A percentile compares a stretch with the other conserved stretches of the same genome.
Evolutionary conservation across 2,329 filamentous ascomycete species (phyloP).

Genomic region (Aspergillus sergii): DNA sequence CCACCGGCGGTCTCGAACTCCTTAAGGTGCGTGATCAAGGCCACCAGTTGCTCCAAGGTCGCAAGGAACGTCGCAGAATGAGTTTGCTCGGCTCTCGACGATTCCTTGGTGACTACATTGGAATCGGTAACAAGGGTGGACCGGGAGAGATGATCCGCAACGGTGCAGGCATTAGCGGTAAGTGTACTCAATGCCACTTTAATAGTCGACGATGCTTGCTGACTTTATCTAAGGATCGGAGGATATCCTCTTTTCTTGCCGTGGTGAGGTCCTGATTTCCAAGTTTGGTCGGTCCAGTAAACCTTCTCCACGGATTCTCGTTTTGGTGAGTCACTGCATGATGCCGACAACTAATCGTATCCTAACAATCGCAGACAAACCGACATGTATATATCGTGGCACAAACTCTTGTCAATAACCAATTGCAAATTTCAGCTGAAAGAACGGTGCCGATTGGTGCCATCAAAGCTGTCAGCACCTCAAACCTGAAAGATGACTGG

Average conservation of each 20-base stretch:
- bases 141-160: conserved; percentile 79
- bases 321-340: conserved; percentile 57
- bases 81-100: conserved; percentile 88
- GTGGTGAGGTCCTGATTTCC: conserved; percentile 84
- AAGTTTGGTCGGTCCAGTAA: conserved; percentile 98
- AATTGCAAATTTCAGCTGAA: conserved; percentile 79
- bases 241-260: conserved; percentile 82
- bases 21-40: conserved; percentile 86
- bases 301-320: conserved; percentile 78
- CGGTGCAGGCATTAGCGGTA: conserved; percentile 69
- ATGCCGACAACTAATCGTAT: not conserved
- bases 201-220: not conserved
- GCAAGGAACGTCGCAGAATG: conserved; percentile 89
- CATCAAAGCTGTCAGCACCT: conserved; percentile 84
- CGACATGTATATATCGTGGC: conserved; percentile 87
- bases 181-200: conserved; percentile 31
- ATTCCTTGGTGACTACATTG: conserved; percentile 94
- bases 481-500: conserved; percentile 90
- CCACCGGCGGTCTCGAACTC: conserved; percentile 86
- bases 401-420: conserved; percentile 78
- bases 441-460: conserved; percentile 79
- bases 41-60: conserved; percentile 75
- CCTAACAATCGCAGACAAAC: conserved; percentile 58
- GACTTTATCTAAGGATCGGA: conserved; percentile 53
- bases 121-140: conserved; percentile 77